phyloP scores from a whole-genome alignment of 1,139 yeast species.

The Lodderomyces oxycetoniae region DNA sequence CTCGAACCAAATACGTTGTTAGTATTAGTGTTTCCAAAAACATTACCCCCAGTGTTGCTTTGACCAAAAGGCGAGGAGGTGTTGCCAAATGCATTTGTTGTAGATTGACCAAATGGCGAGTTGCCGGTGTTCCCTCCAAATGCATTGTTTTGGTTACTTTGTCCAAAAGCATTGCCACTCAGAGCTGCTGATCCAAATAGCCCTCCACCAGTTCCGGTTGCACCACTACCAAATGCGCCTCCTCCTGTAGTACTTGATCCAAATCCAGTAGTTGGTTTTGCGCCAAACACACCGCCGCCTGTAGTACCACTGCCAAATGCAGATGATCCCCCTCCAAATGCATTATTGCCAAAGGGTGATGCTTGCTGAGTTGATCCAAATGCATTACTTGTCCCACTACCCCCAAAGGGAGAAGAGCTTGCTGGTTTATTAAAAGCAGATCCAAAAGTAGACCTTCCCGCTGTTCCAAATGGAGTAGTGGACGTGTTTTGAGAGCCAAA shows the following conservation, averaged over 20 bases:
- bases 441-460: slow-evolving; percentile 13
- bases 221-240: slow-evolving; percentile 10
- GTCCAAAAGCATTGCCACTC: too few relatives aligned
- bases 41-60: slow-evolving; percentile 9
- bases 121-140: slow-evolving; percentile 17
- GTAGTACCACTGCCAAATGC: slow-evolving; percentile 22
- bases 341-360: slow-evolving; percentile 12
- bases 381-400: slow-evolving; percentile 12
- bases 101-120: slow-evolving; percentile 35
- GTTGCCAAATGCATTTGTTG: slow-evolving; percentile 21
- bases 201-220: slow-evolving; percentile 5
- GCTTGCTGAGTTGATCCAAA: slow-evolving; percentile 13
- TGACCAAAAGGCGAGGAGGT: slow-evolving; percentile 18
- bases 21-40: too few relatives aligned
- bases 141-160: slow-evolving; percentile 4
- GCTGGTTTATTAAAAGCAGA: slow-evolving; percentile 15
- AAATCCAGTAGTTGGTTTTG: slow-evolving; percentile 15
- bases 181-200: slow-evolving; percentile 15
- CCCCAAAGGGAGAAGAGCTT: slow-evolving; percentile 14
- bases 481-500: slow-evolving; percentile 13
- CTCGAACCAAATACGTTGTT: slow-evolving; percentile 16
- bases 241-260: slow-evolving; percentile 13
- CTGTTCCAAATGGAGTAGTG: slow-evolving; percentile 16
- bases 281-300: slow-evolving; percentile 15
- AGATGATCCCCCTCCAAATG: slow-evolving; percentile 12